Evolutionary conservation across 768 basidiomycete species (phyloP), one percentile per base, ranked within the genome.

Genomic region (Termitomyces sp.): DNA sequence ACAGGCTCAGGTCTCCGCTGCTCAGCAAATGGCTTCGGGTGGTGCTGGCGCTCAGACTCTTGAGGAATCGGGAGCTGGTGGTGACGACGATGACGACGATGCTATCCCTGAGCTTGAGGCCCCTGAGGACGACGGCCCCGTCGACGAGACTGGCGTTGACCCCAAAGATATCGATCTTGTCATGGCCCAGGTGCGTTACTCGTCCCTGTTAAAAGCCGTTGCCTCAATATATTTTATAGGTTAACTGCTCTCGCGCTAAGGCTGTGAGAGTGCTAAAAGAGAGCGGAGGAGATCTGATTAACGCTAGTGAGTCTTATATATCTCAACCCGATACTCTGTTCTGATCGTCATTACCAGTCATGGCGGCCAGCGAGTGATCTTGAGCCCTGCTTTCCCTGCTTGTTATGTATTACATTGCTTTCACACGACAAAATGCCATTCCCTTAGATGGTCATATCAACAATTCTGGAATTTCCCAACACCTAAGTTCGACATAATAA

Each of bases 121-220:
- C 8, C 79, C 83, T 16, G 91, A 91, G 42, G 93, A 93, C 57
- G 91, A 91, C 61, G 93, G 82, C 10, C 82, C 85, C 46, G 78
- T 91, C 20, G 92, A 94, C 66, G 93, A 95, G 78, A 88, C 87
- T 24, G 93, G 90, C 40, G 82, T 98, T 60, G 94, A 97, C 64
- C 82, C 91, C 47, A 94, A 94, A 73, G 97, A 99, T 71, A 93
- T 97, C 63, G 95, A 96, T 60, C 84, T 97, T 55, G 92, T 99
- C 53, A 93, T 98, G 81, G 79, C 80, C 34, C 82, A 85, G 72
- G 70, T 69, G 42, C 36, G 63, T 58, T 18, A 20, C 4, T 53
- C 9, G 24, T 34, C 14, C 32, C 10, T 16, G 4, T 40, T 40
- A 27, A 14, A 39, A 30, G 13, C 37, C 18, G 14, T 20, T 42